A percentile compares a stretch with the other conserved stretches of the same genome.
These are phyloP conservation scores for Elsinoe arachidis DNA, from an alignment of 2,329 filamentous ascomycete species.

Conservation along the genomic window DNA sequence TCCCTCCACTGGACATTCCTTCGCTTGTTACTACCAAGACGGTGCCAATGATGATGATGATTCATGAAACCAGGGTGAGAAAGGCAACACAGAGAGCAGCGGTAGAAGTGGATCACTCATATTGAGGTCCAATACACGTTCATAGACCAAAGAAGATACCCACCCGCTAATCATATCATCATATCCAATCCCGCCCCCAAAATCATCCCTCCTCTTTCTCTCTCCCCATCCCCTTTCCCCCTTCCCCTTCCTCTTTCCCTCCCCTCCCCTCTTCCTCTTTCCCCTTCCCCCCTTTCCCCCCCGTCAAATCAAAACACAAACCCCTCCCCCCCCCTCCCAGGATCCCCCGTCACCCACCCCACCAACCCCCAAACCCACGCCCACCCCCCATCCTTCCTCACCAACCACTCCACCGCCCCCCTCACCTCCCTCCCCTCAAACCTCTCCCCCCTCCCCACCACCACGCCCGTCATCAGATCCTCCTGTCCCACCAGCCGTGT, in stretches of 20 bases:
- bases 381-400: slow-evolving; percentile 67
- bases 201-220: no score
- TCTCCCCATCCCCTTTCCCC: no score
- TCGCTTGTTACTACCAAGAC: no score
- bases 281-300: not conserved
- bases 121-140: no score
- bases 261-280: slow-evolving; percentile 46
- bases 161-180: no score
- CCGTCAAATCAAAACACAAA: not conserved
- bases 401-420: slow-evolving; percentile 69
- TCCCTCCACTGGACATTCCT: no score
- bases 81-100: no score
- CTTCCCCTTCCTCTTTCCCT: slow-evolving; percentile 28
- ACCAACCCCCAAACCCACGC: slow-evolving; percentile 73
- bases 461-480: slow-evolving; percentile 27
- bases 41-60: not conserved
- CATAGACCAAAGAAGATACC: no score
- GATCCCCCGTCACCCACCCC: slow-evolving; percentile 75
- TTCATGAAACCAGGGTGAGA: not conserved
- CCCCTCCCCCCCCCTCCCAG: slow-evolving; percentile 57
- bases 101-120: no score
- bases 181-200: no score
- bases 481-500: not conserved
- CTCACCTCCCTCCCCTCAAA: slow-evolving; percentile 67
- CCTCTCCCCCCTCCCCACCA: slow-evolving; percentile 51